phyloP scores from a whole-genome alignment of 441 rosid genomes.

The Pelargonium myrrhifolium region DNA sequence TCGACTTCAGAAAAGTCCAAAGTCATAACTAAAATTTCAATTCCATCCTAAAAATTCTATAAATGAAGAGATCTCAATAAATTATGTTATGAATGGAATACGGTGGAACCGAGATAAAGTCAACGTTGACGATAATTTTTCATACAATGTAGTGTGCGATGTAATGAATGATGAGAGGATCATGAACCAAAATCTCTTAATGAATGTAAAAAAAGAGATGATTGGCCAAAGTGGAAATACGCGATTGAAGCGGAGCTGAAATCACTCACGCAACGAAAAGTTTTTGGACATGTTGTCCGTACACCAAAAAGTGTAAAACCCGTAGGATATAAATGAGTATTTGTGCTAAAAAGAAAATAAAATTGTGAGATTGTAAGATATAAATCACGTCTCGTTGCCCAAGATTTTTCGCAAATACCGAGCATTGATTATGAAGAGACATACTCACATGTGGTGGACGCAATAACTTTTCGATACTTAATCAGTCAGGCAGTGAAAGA shows the following conservation, averaged over 20 bases:
- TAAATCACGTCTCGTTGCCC: constrained; percentile 6
- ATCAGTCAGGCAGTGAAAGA: constrained; percentile 2
- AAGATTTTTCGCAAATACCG: constrained; percentile 13
- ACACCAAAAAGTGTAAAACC: constrained; percentile 13
- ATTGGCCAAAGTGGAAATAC: constrained; percentile 2
- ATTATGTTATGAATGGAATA: background rate
- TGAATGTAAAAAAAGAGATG: background rate
- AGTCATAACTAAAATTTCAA: background rate
- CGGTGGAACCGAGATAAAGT: background rate
- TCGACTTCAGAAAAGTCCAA: background rate
- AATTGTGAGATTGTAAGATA: constrained; percentile 14
- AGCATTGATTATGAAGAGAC: constrained; percentile 13
- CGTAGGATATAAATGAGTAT: background rate
- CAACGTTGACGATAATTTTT: background rate
- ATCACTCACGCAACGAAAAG: constrained; percentile 5
- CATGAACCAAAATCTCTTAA: background rate
- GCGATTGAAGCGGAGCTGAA: constrained; percentile 1
- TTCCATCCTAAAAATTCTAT: background rate
- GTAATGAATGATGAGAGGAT: background rate
- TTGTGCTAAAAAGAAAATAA: constrained; percentile 13
- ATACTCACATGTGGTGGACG: constrained; percentile 14
- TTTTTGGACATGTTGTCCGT: background rate
- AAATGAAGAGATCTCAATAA: background rate
- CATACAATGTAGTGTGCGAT: background rate
- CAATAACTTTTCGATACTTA: constrained; percentile 3